A percentile compares a stretch with the other conserved stretches of the same genome.
Conservation (phyloP, 345 rosid species). For the Lagerstroemia speciosa region DNA sequence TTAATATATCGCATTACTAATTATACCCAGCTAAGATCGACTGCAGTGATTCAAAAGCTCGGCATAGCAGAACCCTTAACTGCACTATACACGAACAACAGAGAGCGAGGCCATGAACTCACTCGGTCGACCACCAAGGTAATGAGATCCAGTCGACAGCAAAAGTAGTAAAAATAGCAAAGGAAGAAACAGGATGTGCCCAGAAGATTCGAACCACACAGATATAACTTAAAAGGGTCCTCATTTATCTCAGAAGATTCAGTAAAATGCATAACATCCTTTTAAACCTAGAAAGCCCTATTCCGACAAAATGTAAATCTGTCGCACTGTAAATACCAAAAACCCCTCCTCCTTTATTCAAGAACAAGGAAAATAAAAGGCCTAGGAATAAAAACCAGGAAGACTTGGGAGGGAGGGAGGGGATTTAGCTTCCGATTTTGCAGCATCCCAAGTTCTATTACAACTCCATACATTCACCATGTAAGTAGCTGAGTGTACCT, state of each 20-base stretch:
- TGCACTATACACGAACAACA: too few species aligned
- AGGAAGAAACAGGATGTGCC: neutral
- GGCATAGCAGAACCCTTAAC: too few species aligned
- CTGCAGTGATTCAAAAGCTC: too few species aligned
- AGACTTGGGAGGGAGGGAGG: conserved; percentile 1
- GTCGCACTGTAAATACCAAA: neutral
- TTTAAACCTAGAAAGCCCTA: neutral
- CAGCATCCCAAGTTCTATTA: neutral
- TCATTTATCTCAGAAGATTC: neutral
- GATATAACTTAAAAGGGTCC: neutral
- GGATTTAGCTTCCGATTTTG: neutral
- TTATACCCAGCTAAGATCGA: too few species aligned
- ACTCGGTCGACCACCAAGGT: too few species aligned
- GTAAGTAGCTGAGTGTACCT: neutral
- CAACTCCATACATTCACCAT: conserved; percentile 1
- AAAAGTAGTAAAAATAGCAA: neutral
- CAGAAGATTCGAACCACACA: neutral
- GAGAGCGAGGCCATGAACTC: too few species aligned
- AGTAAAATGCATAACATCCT: too few species aligned
- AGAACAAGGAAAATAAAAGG: neutral
- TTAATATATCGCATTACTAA: too few species aligned
- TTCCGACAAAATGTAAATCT: neutral
- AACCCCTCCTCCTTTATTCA: neutral
- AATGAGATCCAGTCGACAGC: too few species aligned
- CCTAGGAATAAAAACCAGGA: neutral